Percentiles rank a stretch among this genome's conserved stretches.
phyloP scores from a whole-genome alignment of 2,329 filamentous ascomycete species.

The Sporothrix variecibatus region DNA sequence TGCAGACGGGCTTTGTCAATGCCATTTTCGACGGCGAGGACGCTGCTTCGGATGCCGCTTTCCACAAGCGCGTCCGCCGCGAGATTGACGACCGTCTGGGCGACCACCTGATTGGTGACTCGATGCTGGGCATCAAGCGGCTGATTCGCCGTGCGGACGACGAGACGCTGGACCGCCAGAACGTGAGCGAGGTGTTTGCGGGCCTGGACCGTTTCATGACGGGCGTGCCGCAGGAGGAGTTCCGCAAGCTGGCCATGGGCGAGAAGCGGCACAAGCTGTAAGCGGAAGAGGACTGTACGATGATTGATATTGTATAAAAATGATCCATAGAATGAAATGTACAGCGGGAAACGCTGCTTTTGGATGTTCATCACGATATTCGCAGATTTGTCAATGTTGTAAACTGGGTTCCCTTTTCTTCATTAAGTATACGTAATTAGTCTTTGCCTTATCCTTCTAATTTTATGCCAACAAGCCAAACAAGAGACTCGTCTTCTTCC shows the following conservation, averaged over 20 bases:
- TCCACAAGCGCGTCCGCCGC: conserved; percentile 68
- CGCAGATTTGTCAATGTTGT: background rate
- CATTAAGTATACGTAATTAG: conserved; percentile 2
- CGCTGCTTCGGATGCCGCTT: conserved; percentile 62
- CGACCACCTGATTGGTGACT: conserved; percentile 75
- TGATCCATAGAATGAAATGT: conserved; percentile 4
- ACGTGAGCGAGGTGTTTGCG: conserved; percentile 80
- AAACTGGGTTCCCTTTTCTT: background rate
- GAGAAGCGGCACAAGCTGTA: conserved; percentile 95
- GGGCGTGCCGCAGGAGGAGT: conserved; percentile 86
- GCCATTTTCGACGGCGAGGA: conserved; percentile 70
- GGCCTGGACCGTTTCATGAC: conserved; percentile 78
- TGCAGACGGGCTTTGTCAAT: conserved; percentile 80
- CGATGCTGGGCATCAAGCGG: conserved; percentile 80
- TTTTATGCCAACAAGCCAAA: conserved; percentile 70
- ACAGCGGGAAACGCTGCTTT: background rate
- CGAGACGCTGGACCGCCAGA: conserved; percentile 73
- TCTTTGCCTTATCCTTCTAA: conserved; percentile 9
- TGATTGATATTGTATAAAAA: background rate
- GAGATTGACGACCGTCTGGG: conserved; percentile 84
- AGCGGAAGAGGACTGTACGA: background rate
- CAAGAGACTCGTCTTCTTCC: conserved; percentile 77
- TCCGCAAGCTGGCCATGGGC: conserved; percentile 77
- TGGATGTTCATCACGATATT: background rate
- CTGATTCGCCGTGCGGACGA: conserved; percentile 74